Percentiles rank a stretch among this genome's conserved stretches.
These are phyloP conservation scores for Fusarium compactum DNA, from an alignment of 2,329 filamentous ascomycete genomes.

Conservation along the genomic window DNA sequence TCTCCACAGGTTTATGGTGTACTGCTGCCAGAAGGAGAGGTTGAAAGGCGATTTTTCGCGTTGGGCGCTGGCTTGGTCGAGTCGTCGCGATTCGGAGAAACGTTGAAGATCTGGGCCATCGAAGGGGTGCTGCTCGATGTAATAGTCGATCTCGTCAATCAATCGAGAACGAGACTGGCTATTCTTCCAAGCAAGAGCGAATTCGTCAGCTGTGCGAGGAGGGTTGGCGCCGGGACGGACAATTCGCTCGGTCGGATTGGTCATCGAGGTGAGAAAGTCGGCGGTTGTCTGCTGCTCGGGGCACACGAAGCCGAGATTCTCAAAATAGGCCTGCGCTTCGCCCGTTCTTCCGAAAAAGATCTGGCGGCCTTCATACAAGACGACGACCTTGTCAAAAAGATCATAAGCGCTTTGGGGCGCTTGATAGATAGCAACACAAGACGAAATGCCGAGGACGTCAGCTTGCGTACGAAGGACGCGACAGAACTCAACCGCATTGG, in stretches of 20 bases:
- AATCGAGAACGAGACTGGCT: conserved; percentile 44
- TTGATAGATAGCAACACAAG: conserved; percentile 73
- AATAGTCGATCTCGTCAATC: conserved; percentile 49
- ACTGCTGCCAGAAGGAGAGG: conserved; percentile 29
- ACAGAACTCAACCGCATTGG: conserved; percentile 75
- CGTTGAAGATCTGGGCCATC: conserved; percentile 36
- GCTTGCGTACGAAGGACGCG: conserved; percentile 70
- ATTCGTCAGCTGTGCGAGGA: conserved; percentile 53
- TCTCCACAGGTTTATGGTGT: conserved; percentile 25
- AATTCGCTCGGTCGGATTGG: conserved; percentile 52
- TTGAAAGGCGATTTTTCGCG: conserved; percentile 33
- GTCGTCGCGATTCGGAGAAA: conserved; percentile 34
- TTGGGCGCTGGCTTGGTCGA: conserved; percentile 35
- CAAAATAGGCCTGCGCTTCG: conserved; percentile 45
- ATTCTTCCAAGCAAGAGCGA: conserved; percentile 49
- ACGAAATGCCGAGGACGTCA: conserved; percentile 69
- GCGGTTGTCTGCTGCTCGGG: conserved; percentile 70
- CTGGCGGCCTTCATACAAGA: conserved; percentile 76
- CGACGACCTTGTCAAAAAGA: conserved; percentile 75
- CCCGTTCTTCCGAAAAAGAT: conserved; percentile 58
- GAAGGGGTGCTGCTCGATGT: conserved; percentile 41
- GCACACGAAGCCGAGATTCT: conserved; percentile 66
- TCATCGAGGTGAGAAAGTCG: conserved; percentile 73
- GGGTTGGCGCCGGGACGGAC: conserved; percentile 49
- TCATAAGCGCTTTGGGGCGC: conserved; percentile 58